Percentiles rank a stretch among this genome's conserved stretches.
Evolutionary conservation across 2,329 filamentous ascomycete species (phyloP).

Genomic region (Diplodia sapinea): DNA sequence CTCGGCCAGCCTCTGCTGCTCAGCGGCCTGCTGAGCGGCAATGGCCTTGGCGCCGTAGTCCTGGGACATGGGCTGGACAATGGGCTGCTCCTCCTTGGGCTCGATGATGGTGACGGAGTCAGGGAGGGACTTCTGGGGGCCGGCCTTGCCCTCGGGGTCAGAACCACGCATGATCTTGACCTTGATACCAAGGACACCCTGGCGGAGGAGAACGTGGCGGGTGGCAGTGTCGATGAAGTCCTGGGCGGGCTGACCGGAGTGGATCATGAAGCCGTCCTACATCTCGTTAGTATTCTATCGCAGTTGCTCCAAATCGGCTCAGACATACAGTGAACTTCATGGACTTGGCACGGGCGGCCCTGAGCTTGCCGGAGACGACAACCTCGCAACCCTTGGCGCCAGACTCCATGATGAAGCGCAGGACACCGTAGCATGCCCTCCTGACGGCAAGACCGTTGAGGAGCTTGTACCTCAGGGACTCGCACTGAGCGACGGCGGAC

Average conservation of each 20-base stretch:
- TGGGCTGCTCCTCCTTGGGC: slow-evolving; percentile 98
- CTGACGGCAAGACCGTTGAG: slow-evolving; percentile 99
- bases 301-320: background rate
- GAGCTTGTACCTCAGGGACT: slow-evolving; percentile 99
- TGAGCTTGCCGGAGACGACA: slow-evolving; percentile 98
- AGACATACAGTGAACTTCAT: slow-evolving; percentile 97
- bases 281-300: slow-evolving; percentile 34
- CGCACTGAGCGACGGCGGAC: slow-evolving; percentile 99
- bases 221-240: slow-evolving; percentile 99
- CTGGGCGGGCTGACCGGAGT: slow-evolving; percentile 99
- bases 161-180: slow-evolving; percentile 99
- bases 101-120: slow-evolving; percentile 99
- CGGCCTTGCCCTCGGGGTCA: slow-evolving; percentile 98
- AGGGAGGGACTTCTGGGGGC: slow-evolving; percentile 94
- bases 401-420: slow-evolving; percentile 99
- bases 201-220: slow-evolving; percentile 98
- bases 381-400: slow-evolving; percentile 99
- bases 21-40: slow-evolving; percentile 71
- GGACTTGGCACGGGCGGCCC: slow-evolving; percentile 98
- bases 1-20: slow-evolving; percentile 63
- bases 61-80: slow-evolving; percentile 94
- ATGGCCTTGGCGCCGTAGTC: slow-evolving; percentile 96
- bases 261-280: slow-evolving; percentile 99
- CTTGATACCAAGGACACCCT: slow-evolving; percentile 99
- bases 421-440: slow-evolving; percentile 99